Evolutionary conservation across 805 yeast genomes (phyloP).

Genomic region (Spathaspora hagerdaliae): DNA sequence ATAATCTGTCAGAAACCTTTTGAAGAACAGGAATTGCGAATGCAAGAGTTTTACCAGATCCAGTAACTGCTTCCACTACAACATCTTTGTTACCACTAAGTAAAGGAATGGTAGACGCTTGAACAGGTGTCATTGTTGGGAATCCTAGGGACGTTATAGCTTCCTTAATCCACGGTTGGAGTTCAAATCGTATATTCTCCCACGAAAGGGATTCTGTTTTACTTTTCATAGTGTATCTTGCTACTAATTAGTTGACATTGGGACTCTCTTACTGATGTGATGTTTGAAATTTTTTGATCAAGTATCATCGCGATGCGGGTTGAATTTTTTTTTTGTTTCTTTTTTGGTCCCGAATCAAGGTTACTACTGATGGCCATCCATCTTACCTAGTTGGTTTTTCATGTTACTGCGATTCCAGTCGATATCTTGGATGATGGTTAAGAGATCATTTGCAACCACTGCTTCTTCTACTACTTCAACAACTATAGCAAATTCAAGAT

Average conservation of each 20-base stretch:
- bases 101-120: constrained; percentile 89
- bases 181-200: constrained; percentile 48
- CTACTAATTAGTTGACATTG: neutral
- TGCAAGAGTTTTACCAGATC: constrained; percentile 96
- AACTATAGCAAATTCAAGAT: too few relatives aligned
- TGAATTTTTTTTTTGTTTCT: too few relatives aligned
- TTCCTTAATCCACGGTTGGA: constrained; percentile 68
- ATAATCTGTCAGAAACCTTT: constrained; percentile 42
- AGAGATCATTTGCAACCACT: constrained; percentile 2
- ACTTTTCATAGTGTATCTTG: constrained; percentile 14
- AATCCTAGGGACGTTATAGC: constrained; percentile 76
- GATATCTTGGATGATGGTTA: constrained; percentile 2
- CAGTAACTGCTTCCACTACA: constrained; percentile 95
- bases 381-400: neutral
- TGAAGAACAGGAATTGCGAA: constrained; percentile 81
- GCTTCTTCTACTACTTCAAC: neutral
- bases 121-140: constrained; percentile 90
- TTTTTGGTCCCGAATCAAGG: too few relatives aligned
- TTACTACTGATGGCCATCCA: too few relatives aligned
- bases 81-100: constrained; percentile 85
- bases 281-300: neutral
- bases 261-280: neutral
- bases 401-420: neutral
- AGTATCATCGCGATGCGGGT: neutral
- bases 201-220: constrained; percentile 50